Base-by-base conservation (phyloP, 768 basidiomycete species). In the Boletus patriciae region DNA sequence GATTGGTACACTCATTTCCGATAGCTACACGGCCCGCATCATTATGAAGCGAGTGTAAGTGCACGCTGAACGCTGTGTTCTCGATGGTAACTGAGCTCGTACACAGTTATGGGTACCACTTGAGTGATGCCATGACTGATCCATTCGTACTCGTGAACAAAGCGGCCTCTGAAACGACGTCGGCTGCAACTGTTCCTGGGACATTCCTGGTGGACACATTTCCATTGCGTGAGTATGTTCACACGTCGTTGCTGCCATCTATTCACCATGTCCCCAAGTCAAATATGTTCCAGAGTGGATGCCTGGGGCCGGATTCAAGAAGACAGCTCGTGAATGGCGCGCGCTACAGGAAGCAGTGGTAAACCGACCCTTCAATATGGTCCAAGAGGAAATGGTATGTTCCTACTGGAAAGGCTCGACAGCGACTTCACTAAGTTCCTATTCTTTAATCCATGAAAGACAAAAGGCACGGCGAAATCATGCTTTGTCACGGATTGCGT, bases 21-120 rank as follows among this genome's bases (percentile, higher is more conserved):
- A 37, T 11, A 53, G 52, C 37, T 53, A 53, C 18, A 53, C 52
- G 11, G 52, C 52, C 12, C 52, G 52, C 44, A 53, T 53, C 25
- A 53, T 53, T 36, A 53, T 53, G 52, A 53, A 53, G 15, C 52
- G 52, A 46, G 52, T 53, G 52, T 53, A 18, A 44, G 44, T 46
- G n/a, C 3, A 19, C 29, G 7, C 19, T 23, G 15, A 21, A 29
- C 13, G 15, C 6, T 9, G n/a, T 10, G 44, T 29, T 29, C 13
- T 3, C 4, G 16, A 38, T 29, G 27, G 13, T 29, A 11, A 1
- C 19, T 46, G 27, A 53, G 5, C 27, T n/a, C 3, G 2, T 29
- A 15, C 7, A 38, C 27, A 53, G 52, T 29, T 53, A 53, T 21
- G 52, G 52, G 36, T 46, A 53, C 27, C 44, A 53, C 44, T 21